These are phyloP conservation scores for Brettanomyces nanus DNA, from an alignment of 805 yeast species.

Conservation along the genomic window DNA sequence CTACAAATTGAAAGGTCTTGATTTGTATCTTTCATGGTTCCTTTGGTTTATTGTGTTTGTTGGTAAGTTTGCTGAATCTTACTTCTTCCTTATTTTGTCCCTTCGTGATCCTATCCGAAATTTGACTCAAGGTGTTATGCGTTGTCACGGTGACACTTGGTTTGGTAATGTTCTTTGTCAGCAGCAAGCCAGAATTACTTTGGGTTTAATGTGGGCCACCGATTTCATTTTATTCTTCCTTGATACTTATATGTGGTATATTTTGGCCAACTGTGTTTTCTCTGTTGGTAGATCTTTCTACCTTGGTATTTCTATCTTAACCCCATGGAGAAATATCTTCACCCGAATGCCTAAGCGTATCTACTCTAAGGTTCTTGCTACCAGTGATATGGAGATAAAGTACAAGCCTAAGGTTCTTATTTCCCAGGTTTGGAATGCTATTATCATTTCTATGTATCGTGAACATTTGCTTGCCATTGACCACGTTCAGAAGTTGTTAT, in stretches of 20 bases:
- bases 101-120: conserved; percentile 92
- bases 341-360: conserved; percentile 98
- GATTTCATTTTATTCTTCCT: conserved; percentile 94
- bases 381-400: conserved; percentile 98
- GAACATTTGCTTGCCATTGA: conserved; percentile 97
- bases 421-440: conserved; percentile 98
- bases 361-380: conserved; percentile 94
- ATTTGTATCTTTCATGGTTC: conserved; percentile 93
- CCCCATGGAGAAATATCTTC: conserved; percentile 99
- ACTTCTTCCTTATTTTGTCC: conserved; percentile 82
- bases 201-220: conserved; percentile 88
- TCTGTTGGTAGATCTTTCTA: conserved; percentile 97
- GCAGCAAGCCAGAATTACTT: conserved; percentile 80
- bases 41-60: conserved; percentile 85
- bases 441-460: conserved; percentile 98
- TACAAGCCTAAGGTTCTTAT: conserved; percentile 97
- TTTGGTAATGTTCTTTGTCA: conserved; percentile 67
- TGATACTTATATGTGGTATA: conserved; percentile 99
- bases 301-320: conserved; percentile 96
- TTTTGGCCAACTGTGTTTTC: conserved; percentile 87
- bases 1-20: conserved; percentile 72
- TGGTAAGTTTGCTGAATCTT: conserved; percentile 87
- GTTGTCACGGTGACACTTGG: conserved; percentile 96
- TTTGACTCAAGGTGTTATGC: conserved; percentile 75
- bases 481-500: conserved; percentile 93